These are phyloP conservation scores for Conidiobolus incongruus DNA, from an alignment of 371 early-diverging fungal species.

Conservation along the genomic window DNA sequence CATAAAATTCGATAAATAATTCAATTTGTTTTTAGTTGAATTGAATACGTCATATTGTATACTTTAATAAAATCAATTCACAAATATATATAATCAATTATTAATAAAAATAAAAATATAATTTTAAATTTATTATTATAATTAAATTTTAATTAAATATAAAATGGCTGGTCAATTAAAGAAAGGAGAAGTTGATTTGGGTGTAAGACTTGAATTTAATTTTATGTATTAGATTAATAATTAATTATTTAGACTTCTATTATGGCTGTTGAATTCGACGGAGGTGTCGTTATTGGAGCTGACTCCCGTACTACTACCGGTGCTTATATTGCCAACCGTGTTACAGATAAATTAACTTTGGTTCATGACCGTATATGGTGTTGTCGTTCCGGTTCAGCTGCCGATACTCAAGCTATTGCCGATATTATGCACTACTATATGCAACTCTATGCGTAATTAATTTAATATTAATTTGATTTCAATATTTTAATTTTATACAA, in stretches of 20 bases:
- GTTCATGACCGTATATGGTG: constrained; percentile 93
- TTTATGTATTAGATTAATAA: background rate
- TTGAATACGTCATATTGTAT: no score
- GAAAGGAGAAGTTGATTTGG: constrained; percentile 86
- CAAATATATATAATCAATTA: no score
- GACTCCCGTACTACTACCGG: constrained; percentile 95
- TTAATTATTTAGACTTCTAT: constrained; percentile 75
- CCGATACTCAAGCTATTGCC: constrained; percentile 97
- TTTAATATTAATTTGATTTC: background rate
- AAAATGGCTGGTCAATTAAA: constrained; percentile 33
- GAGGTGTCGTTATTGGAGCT: constrained; percentile 96
- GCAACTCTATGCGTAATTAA: constrained; percentile 62
- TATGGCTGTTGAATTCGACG: constrained; percentile 91
- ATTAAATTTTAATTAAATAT: constrained; percentile 5
- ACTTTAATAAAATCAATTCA: no score
- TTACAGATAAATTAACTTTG: constrained; percentile 97
- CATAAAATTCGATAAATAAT: no score
- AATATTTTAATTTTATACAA: background rate
- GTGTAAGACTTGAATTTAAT: constrained; percentile 45
- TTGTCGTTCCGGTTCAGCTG: constrained; percentile 95
- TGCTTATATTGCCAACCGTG: constrained; percentile 91
- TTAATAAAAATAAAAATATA: no score
- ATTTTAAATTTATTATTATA: constrained; percentile 1
- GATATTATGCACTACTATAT: constrained; percentile 87
- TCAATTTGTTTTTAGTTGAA: no score